Evolutionary conservation across 805 yeast species (phyloP), one percentile per base, ranked within the genome.

Genomic region (Kluyveromyces siamensis): DNA sequence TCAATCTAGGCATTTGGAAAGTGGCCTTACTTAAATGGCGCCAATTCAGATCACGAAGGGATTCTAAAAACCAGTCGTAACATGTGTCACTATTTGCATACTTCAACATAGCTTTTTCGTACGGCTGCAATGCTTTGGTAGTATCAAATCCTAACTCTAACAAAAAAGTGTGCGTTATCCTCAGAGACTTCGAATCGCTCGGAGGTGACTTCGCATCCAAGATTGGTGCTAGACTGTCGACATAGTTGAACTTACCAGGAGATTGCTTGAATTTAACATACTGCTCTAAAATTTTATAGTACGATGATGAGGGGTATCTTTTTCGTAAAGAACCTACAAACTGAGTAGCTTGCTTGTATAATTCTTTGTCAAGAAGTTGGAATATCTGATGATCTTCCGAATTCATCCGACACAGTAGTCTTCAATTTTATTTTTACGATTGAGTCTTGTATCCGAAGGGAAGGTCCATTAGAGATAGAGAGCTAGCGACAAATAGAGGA

Each of bases 41-140:
- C 21, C 71, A 61, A 60, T 84, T 80, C 37, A 68, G 69, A 37
- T 65, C 66, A 7, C 71, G 71, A 27, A 82, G 58, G 27, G 83
- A 69, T 39, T 72, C 65, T 38, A 72, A 72, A 59, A 81, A 81
- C 89, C 91, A 86, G 35, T 69, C 70, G 41, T 71, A 64, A 7
- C 77, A 65, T 33, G 77, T 60, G 9, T 70, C 70, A 41, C 71
- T 66, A 5, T 74, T 71, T 3, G 84, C 81, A 54, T 77, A 80
- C 58, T 75, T 79, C 58, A 76, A 75, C 40, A 76, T 72, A 2
- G 82, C 81, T 48, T 69, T 74, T 51, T 82, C 88, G 58, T 75
- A 83, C 0, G 79, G 72, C 44, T 67, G 71, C 17, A 67, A 56
- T 2, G 79, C 74, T 47, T 77, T 79, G 39, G 27, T 36, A 5